Conservation (phyloP, 192 early-diverging fungal genomes). For the Obelidium mucronatum region DNA sequence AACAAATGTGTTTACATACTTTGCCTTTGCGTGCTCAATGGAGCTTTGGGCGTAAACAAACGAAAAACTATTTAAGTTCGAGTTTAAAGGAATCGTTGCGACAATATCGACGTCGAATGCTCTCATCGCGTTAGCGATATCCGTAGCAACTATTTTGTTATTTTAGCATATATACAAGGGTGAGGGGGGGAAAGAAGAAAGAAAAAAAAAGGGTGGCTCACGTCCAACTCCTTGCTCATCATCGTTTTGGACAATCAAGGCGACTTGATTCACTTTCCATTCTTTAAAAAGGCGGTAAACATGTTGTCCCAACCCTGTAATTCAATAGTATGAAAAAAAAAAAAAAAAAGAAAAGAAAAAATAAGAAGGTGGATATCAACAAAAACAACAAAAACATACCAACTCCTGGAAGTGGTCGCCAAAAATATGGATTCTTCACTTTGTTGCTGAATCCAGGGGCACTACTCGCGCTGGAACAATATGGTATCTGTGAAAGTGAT, state of each 20-base stretch:
- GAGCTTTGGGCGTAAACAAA: not conserved
- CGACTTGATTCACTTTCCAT: not conserved
- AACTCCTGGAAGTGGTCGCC: conserved; percentile 5
- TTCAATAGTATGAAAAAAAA: no score
- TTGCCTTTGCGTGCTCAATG: not conserved
- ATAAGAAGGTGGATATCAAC: no score
- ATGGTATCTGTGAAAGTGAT: no score
- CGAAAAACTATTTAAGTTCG: not conserved
- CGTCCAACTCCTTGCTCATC: not conserved
- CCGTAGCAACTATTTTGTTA: no score
- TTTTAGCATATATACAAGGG: no score
- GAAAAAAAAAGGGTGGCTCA: no score
- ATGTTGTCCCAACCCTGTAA: not conserved
- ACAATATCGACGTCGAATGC: not conserved
- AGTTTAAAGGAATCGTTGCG: not conserved
- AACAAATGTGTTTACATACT: no score
- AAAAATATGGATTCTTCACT: conserved; percentile 9
- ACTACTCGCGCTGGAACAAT: not conserved
- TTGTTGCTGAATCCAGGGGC: not conserved
- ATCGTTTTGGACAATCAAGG: conserved; percentile 10
- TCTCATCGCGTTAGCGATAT: not conserved
- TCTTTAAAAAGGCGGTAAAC: not conserved
- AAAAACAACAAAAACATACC: no score
- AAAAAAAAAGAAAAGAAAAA: no score
- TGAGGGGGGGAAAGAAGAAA: no score